Evolutionary conservation across 2,329 filamentous ascomycete species (phyloP), one percentile per base, ranked within the genome.

Genomic region (Malbranchea cinnamomea): DNA sequence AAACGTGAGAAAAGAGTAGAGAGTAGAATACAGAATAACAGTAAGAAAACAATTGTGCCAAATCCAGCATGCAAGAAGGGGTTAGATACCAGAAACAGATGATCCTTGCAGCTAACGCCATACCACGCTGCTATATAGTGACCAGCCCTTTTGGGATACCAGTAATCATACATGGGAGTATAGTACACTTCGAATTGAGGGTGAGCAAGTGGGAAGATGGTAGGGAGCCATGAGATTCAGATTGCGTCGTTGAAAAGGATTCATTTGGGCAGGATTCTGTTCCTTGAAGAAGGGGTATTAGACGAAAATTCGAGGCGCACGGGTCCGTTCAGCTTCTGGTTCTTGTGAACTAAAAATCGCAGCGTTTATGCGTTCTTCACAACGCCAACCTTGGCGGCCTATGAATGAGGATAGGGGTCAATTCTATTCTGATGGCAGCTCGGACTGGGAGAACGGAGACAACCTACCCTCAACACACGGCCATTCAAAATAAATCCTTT

Each of bases 401-500:
- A 33, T 17, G 35, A 29, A 26, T n/a, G 16, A 23, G 19, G 13
- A 25, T 30, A 36, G 31, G 38, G 30, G 43, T 36, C 32, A 35
- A 33, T 24, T 35, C 12, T 32, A 26, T 26, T 23, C 6, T 14
- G 5, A 13, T 9, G 32, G 10, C 23, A 25, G 14, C 34, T n/a
- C 5, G 13, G 11, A 21, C 32, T 4, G 16, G 22, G 26, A 15
- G 13, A 17, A 20, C 23, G 4, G 19, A 27, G 21, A 24, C 11
- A 30, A 51, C 58, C 47, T 48, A 67, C 66, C 55, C 89, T 74
- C 48, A 98, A 60, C 34, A 93, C 68, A 37, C 89, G 69, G 36
- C 87, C 85, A 53, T 98, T 95, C 41, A 95, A 71, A 59, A 74
- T 74, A 66, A 93, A 98, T 31, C 89, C 89, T 68, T 93, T 95